Conservation (phyloP, 805 yeast genomes). For the Lachancea sp. region DNA sequence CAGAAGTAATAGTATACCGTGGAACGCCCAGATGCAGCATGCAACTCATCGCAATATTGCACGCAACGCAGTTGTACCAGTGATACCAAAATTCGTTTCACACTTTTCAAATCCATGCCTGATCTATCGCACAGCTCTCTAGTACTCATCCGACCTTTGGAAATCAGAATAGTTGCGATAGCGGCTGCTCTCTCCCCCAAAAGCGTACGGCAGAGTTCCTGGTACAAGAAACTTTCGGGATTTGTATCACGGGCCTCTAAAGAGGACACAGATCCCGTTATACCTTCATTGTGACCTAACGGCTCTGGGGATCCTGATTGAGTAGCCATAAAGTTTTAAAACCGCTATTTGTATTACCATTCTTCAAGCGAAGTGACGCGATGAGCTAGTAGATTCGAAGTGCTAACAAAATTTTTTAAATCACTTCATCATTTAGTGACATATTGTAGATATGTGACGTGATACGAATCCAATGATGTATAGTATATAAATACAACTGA, state of each 20-base stretch:
- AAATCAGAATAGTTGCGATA: constrained; percentile 52
- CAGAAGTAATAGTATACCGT: constrained; percentile 50
- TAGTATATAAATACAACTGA: too few species aligned
- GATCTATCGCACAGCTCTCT: constrained; percentile 45
- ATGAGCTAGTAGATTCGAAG: constrained; percentile 3
- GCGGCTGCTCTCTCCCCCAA: constrained; percentile 71
- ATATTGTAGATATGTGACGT: not conserved
- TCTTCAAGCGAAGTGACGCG: not conserved
- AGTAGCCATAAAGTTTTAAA: constrained; percentile 4
- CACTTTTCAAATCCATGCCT: constrained; percentile 41
- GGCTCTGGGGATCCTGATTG: constrained; percentile 5
- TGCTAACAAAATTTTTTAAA: constrained; percentile 1
- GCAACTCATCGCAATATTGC: constrained; percentile 49
- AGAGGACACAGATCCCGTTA: constrained; percentile 18
- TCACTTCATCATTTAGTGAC: not conserved
- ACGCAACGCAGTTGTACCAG: constrained; percentile 76
- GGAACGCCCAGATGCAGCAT: constrained; percentile 21
- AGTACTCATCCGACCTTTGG: constrained; percentile 60
- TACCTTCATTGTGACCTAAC: not conserved
- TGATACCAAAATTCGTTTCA: constrained; percentile 65
- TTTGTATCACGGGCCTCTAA: constrained; percentile 47
- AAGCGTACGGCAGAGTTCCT: constrained; percentile 45
- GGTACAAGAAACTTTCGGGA: constrained; percentile 54
- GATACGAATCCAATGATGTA: too few species aligned
- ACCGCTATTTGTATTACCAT: not conserved